Conservation (phyloP, 306 rosid species). For the Cucurbita argyrosperma region DNA sequence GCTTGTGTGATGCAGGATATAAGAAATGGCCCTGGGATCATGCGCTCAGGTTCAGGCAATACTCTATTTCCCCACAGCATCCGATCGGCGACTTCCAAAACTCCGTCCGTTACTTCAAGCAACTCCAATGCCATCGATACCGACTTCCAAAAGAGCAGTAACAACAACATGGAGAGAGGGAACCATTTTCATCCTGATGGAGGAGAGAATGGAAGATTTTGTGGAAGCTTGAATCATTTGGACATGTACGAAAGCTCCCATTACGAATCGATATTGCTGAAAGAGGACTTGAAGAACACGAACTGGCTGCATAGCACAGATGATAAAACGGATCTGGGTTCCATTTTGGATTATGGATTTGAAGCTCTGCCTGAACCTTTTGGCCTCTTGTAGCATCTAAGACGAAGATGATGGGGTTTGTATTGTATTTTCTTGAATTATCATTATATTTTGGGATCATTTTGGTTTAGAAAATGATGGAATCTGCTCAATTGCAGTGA, state of each 20-base stretch:
- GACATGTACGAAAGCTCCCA: conserved; percentile 90
- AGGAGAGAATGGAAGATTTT: conserved; percentile 27
- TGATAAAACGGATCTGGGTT: conserved; percentile 54
- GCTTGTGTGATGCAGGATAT: conserved; percentile 47
- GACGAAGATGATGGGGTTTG: conserved; percentile 14
- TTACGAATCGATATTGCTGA: conserved; percentile 73
- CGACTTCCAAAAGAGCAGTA: conserved; percentile 22
- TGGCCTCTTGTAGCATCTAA: conserved; percentile 49
- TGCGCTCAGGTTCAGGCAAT: conserved; percentile 60
- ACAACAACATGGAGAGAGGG: conserved; percentile 26
- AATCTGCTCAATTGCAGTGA: conserved; percentile 25
- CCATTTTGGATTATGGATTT: conserved; percentile 75
- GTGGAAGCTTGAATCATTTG: conserved; percentile 49
- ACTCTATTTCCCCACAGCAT: conserved; percentile 89
- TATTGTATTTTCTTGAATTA: not conserved
- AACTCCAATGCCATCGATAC: conserved; percentile 28
- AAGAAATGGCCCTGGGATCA: conserved; percentile 55
- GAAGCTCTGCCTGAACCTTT: conserved; percentile 90
- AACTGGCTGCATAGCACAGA: conserved; percentile 78
- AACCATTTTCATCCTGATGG: conserved; percentile 21
- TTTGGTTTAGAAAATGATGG: conserved; percentile 24
- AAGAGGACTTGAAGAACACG: conserved; percentile 83
- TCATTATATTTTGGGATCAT: not conserved
- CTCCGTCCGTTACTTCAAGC: conserved; percentile 34
- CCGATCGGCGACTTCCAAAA: conserved; percentile 40